Evolutionary conservation across 345 rosid genomes (phyloP).

Genomic region (Eucalyptus regnans): DNA sequence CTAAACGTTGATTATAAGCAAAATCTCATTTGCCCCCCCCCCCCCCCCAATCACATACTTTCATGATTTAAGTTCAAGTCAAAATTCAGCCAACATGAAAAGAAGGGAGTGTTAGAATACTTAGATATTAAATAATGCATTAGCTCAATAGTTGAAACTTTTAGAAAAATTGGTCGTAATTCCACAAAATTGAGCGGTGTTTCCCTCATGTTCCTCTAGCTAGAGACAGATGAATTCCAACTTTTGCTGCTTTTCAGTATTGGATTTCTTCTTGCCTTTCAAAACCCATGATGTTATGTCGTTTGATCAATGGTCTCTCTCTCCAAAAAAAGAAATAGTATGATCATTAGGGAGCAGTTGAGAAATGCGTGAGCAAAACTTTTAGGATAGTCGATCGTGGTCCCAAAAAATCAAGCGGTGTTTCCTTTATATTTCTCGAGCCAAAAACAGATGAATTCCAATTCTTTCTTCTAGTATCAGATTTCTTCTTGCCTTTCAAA

Average conservation of each 20-base stretch:
- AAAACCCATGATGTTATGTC: neutral
- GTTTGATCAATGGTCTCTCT: neutral
- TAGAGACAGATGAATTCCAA: neutral
- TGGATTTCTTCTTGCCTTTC: neutral
- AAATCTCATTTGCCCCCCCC: neutral
- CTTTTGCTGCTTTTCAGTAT: neutral
- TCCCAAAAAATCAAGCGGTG: neutral
- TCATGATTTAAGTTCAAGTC: neutral
- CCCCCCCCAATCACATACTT: neutral
- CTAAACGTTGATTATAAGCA: neutral
- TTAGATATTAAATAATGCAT: neutral
- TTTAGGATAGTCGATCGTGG: rapidly evolving
- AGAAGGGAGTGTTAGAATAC: neutral
- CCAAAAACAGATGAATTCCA: neutral
- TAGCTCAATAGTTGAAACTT: neutral
- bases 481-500: neutral
- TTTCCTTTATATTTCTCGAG: neutral
- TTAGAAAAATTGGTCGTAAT: neutral
- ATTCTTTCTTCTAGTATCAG: neutral
- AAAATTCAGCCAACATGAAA: neutral
- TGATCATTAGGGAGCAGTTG: neutral
- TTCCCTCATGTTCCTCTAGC: neutral
- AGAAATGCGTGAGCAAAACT: neutral
- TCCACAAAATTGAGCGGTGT: neutral
- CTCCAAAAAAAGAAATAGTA: neutral